A percentile compares a stretch with the other conserved stretches of the same genome.
These are phyloP conservation scores for Leccinum arenicola DNA, from an alignment of 768 basidiomycete species.

Conservation along the genomic window DNA sequence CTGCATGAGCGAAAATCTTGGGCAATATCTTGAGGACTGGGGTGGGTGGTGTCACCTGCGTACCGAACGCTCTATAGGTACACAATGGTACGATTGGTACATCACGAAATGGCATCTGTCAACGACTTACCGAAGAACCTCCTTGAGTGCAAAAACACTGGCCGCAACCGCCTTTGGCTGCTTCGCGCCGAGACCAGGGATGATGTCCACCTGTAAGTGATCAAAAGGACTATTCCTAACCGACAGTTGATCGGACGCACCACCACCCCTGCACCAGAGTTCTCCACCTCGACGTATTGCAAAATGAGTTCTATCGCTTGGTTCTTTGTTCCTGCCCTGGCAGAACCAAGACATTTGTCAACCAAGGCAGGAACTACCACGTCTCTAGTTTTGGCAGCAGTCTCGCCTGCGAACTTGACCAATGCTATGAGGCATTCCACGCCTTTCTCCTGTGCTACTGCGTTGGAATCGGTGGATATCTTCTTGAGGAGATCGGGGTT, in stretches of 20 bases:
- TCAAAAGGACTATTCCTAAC: conserved; percentile 22
- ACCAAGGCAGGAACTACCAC: conserved; percentile 87
- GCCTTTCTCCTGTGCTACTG: conserved; percentile 97
- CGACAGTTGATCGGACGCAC: conserved; percentile 51
- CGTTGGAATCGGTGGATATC: conserved; percentile 88
- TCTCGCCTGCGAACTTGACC: conserved; percentile 91
- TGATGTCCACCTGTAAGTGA: conserved; percentile 60
- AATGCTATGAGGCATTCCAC: conserved; percentile 84
- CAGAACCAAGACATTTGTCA: conserved; percentile 92
- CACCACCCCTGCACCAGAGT: conserved; percentile 80
- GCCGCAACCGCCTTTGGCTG: conserved; percentile 93
- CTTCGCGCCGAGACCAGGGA: conserved; percentile 86
- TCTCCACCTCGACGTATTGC: conserved; percentile 94
- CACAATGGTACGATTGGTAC: conserved; percentile 1
- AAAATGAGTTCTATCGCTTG: conserved; percentile 83
- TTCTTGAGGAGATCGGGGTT: conserved; percentile 80
- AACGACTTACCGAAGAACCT: conserved; percentile 70
- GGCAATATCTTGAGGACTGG: conserved; percentile 84
- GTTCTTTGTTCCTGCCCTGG: conserved; percentile 85
- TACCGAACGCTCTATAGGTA: conserved; percentile 68
- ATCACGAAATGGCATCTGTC: background rate
- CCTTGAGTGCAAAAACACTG: conserved; percentile 72
- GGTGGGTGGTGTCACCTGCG: conserved; percentile 66
- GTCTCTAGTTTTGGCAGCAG: conserved; percentile 74
- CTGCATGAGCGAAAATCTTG: conserved; percentile 92